Base-by-base conservation (phyloP, 1,284 basidiomycete genomes). In the Trichosporon inkin region DNA sequence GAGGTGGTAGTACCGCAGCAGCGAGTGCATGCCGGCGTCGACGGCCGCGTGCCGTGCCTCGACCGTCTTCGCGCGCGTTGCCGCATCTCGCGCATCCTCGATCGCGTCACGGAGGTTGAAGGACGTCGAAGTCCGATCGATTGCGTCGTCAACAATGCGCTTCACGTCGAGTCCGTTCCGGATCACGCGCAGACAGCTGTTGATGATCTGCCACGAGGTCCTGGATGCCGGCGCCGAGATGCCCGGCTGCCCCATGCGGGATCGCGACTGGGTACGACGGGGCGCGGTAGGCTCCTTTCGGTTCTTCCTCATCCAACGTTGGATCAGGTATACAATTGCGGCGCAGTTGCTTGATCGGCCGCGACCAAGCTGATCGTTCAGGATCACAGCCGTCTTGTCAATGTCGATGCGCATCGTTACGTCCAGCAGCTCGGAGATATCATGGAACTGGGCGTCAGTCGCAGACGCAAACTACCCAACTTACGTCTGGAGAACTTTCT, bases 281-380 rank as follows among this genome's bases (percentile, higher is more conserved):
- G 60, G 61, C 17, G 57, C 64, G 20, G 58, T 61, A 11, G 56
- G 54, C 55, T 59, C 20, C 53, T 58, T 52, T 5, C 61, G 63
- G 35, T 67, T 71, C 38, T 62, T 62, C 71, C 85, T 82, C 10
- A 97, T 78, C 95, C 95, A 97, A 69, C 88, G 84, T 69, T 90
- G 84, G 55, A 97, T 90, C 41, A 99, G 82, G 24, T 92, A 80
- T 47, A 98, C 81, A 58, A 97, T 85, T 53, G 94, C 89, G 6
- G 93, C 89, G 16, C 92, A 87, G 64, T 94, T 81, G 0, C 94
- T 96, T 63, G 90, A 93, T 68, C 96, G 83, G n/a, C 95, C 95
- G 35, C 92, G 82, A 3, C 95, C 95, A 3, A 99, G 84, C 77
- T 99, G 96, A 71, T 94, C 96, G 73, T 99, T 99, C 56, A 99